Evolutionary conservation across 2,329 filamentous ascomycete genomes (phyloP), one percentile per base, ranked within the genome.

Genomic region (Paracoccidioides lutzii): DNA sequence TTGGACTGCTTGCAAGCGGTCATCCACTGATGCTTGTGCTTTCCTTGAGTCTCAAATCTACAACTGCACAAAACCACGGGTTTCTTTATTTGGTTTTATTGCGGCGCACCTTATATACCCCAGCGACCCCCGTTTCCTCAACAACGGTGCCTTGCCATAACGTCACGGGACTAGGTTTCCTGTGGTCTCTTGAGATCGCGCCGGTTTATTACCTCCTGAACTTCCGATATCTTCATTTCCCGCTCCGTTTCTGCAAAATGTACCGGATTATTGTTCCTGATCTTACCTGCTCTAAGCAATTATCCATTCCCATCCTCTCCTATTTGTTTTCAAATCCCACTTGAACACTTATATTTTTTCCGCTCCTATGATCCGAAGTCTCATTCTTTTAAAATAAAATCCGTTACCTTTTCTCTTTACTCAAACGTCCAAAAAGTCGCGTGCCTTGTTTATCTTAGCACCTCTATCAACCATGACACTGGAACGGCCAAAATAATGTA

Each of bases 281-380:
- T 59, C 54, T 52, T 61, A 57, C 56, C 55, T 58, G 58, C 58
- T 57, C 57, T 57, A 56, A 53, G 22, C 22, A 22, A 22, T 22
- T 22, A 22, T 22, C 54, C 57, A 58, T 57, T 59, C 58, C 57
- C 58, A 59, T 56, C 55, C 41, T 57, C 57, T 59, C 30, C 57
- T 57, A 42, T 53, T 61, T 49, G 22, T 22, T 22, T 22, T 22
- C 22, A 22, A 22, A 22, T 22, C 51, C 56, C 28, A 50, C 53
- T 58, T 54, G 32, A 49, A 59, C 55, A 53, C 60, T 59, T 55
- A 53, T n/a, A 22, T 22, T 22, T 48, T 52, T 55, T 53, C 52
- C 52, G 40, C 46, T 50, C 52, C 46, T 28, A 33, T 50, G 43
- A 40, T 30, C 28, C 43, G 45, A 42, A 48, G 32, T 56, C 40